phyloP scores from a whole-genome alignment of 176 grass and related monocot genomes.

The Rhynchospora breviuscula region DNA sequence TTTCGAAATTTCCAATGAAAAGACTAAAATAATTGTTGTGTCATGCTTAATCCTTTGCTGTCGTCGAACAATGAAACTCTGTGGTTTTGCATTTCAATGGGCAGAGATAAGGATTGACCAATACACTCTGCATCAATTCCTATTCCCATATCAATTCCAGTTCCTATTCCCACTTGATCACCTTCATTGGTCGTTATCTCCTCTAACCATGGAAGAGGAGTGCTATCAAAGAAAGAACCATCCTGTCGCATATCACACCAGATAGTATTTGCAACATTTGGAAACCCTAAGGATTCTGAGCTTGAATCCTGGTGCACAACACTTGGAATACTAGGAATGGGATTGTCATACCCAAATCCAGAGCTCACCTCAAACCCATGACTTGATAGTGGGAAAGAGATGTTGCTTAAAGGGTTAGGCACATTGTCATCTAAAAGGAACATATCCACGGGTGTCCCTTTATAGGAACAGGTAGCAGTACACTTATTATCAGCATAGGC shows the following conservation, averaged over 20 bases:
- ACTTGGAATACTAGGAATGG: not conserved
- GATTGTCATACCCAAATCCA: not conserved
- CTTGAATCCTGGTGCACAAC: constrained; percentile 12
- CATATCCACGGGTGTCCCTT: constrained; percentile 1
- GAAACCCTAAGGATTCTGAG: constrained; percentile 3
- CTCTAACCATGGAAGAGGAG: not conserved
- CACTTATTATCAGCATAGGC: not conserved
- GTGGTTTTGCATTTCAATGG: not conserved
- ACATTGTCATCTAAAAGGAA: constrained; percentile 10
- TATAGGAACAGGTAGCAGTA: constrained; percentile 10
- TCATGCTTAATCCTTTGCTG: constrained; percentile 16
- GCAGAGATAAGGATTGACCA: not conserved
- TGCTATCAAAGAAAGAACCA: not conserved
- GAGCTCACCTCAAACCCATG: constrained; percentile 12
- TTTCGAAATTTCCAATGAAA: not conserved
- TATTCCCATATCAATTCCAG: not conserved
- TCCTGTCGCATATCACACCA: not conserved
- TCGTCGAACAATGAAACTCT: constrained; percentile 10
- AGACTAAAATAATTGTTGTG: constrained; percentile 17
- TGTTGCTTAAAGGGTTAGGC: constrained; percentile 10
- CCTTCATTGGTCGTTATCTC: constrained; percentile 6
- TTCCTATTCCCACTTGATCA: not conserved
- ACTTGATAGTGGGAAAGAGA: constrained; percentile 14
- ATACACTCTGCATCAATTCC: not conserved
- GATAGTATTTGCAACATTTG: not conserved